These are phyloP conservation scores for Jamesozyma jinghongensis DNA, from an alignment of 805 yeast genomes.

Conservation along the genomic window DNA sequence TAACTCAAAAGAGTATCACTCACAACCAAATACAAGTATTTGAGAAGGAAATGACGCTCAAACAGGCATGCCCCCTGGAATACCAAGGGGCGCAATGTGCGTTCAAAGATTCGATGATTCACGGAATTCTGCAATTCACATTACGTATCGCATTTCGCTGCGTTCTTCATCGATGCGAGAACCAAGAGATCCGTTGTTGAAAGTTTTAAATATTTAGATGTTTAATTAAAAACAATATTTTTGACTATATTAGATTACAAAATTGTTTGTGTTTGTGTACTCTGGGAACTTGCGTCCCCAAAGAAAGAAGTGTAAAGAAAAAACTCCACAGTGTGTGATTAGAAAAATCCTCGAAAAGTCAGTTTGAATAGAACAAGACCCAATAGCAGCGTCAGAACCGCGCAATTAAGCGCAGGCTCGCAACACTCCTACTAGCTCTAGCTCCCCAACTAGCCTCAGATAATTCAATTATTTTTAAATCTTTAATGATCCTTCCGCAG, in stretches of 20 bases:
- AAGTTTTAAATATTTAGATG: constrained; percentile 29
- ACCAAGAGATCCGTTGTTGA: constrained; percentile 38
- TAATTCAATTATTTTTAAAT: constrained; percentile 9
- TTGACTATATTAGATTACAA: constrained; percentile 6
- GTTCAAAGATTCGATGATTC: constrained; percentile 40
- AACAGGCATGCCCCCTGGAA: constrained; percentile 34
- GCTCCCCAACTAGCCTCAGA: constrained; percentile 4
- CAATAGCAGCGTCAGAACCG: constrained; percentile 12
- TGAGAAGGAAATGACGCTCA: constrained; percentile 35
- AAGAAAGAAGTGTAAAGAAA: constrained; percentile 12
- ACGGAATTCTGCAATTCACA: constrained; percentile 32
- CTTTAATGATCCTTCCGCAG: constrained; percentile 35
- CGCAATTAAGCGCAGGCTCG: constrained; percentile 28
- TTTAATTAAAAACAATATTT: constrained; percentile 4
- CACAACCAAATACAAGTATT: constrained; percentile 29
- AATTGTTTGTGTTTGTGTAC: constrained; percentile 16
- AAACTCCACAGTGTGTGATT: constrained; percentile 18
- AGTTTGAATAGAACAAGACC: constrained; percentile 5
- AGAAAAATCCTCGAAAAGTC: background rate
- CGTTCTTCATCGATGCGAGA: constrained; percentile 40
- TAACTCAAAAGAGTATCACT: constrained; percentile 26
- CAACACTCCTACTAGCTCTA: background rate
- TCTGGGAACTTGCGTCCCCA: constrained; percentile 10
- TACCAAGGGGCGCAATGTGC: constrained; percentile 39
- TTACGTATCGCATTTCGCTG: constrained; percentile 38